Base-by-base conservation (phyloP, 352 stramenopile species). In the Phytophthora aleatoria region DNA sequence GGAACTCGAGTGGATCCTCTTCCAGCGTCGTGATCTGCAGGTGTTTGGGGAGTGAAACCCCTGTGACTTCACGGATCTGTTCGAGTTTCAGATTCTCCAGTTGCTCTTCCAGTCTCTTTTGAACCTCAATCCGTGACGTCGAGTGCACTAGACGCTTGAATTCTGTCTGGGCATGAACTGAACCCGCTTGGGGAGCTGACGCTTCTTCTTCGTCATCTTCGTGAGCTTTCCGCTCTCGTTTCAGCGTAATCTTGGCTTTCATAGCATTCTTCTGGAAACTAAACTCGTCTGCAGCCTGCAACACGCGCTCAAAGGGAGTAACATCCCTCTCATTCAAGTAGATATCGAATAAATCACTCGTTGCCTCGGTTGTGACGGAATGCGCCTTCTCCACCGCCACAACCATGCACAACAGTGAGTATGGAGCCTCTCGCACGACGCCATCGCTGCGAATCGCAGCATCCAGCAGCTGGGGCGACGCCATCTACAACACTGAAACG, bases 1-100 rank as follows among this genome's bases (percentile, higher is more conserved):
- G 64, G 45, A 72, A 63, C 48, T 77, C 69, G 5, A 77, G 43
- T 13, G 50, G 64, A 36, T 77, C 60, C 28, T 77, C 69, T 31
- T 57, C 47, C 2, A 69, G 48, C 16, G 42, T 12, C 4, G 44
- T 24, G 28, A 77, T 53, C 49, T 66, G 35, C 2, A 77, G 43
- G n/a, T 74, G 60, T 8, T 33, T 47, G 8, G 65, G 69, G 1
- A 48, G 3, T 0, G 35, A 60, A 20, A 61, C 44, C n/a, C 63
- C 53, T 2, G 26, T 61, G 9, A 41, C 10, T 27, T 54, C 39
- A 24, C 12, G 16, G 33, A 54, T 50, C 16, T 55, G 38, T 6
- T 5, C 12, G 15, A 55, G 31, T 48, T n/a, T 60, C 5, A 65
- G 35, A 27, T 2, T 24, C 20, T 65, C 26, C 2, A 65, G 16